Evolutionary conservation across 257 asterid genomes (phyloP).

Genomic region (Fraxinus cuspidata): DNA sequence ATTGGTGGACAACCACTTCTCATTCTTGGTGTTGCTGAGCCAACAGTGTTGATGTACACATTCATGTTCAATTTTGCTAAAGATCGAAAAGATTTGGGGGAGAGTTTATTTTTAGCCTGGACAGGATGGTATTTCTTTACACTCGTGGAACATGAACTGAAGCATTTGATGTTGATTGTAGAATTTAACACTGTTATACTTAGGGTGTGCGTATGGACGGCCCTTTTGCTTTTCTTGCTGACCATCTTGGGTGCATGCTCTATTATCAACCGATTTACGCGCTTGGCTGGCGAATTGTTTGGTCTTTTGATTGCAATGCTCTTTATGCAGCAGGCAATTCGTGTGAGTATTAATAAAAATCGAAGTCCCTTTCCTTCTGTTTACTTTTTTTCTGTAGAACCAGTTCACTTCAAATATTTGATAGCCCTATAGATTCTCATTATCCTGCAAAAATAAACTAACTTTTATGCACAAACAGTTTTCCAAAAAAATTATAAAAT

Average conservation of each 20-base stretch:
- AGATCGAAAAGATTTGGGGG: slow-evolving; percentile 82
- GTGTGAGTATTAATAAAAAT: slow-evolving; percentile 53
- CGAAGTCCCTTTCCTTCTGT: slow-evolving; percentile 7
- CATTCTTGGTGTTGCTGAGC: slow-evolving; percentile 97
- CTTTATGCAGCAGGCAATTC: slow-evolving; percentile 96
- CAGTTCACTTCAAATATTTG: not conserved
- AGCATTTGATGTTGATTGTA: slow-evolving; percentile 23
- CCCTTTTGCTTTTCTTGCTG: slow-evolving; percentile 85
- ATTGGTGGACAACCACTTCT: slow-evolving; percentile 94
- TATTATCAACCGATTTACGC: slow-evolving; percentile 84
- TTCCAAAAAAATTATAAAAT: not conserved
- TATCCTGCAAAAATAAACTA: not conserved
- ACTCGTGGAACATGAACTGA: slow-evolving; percentile 16
- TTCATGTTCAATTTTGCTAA: slow-evolving; percentile 89
- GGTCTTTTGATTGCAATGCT: slow-evolving; percentile 97
- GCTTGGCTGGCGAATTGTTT: slow-evolving; percentile 93
- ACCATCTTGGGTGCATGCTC: slow-evolving; percentile 98
- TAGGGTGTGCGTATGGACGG: slow-evolving; percentile 98
- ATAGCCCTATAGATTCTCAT: not conserved
- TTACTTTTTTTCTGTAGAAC: slow-evolving; percentile 9
- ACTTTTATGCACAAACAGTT: not conserved
- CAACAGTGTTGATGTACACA: slow-evolving; percentile 95
- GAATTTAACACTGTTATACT: slow-evolving; percentile 23
- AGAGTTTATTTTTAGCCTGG: slow-evolving; percentile 79
- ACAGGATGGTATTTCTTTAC: slow-evolving; percentile 69